A percentile compares a stretch with the other conserved stretches of the same genome.
phyloP scores from a whole-genome alignment of 2,329 filamentous ascomycete genomes.

The Mollisia scopiformis region DNA sequence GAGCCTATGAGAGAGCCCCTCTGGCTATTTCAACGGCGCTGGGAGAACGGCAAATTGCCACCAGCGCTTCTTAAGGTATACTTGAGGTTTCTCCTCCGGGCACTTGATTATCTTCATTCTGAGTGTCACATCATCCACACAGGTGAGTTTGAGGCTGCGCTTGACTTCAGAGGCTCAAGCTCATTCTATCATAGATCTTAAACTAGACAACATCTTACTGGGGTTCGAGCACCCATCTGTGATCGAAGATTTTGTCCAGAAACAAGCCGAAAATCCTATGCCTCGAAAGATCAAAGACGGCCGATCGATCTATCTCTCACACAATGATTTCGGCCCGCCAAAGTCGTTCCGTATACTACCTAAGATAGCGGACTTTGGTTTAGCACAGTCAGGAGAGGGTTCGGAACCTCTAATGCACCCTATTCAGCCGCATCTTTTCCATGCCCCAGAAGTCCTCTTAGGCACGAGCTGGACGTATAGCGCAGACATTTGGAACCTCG shows the following conservation, averaged over 20 bases:
- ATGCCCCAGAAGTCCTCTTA: conserved; percentile 92
- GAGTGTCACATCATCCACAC: conserved; percentile 22
- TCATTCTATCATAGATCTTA: conserved; percentile 27
- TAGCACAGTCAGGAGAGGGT: conserved; percentile 18
- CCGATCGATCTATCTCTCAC: conserved; percentile 23
- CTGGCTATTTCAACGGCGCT: conserved; percentile 11
- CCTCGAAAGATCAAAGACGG: conserved; percentile 21
- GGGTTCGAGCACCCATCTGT: conserved; percentile 21
- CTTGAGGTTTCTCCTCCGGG: conserved; percentile 11
- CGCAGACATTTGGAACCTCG: conserved; percentile 98
- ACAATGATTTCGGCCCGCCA: conserved; percentile 24
- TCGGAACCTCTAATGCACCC: conserved; percentile 69
- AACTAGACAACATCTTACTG: conserved; percentile 25
- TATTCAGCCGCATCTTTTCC: conserved; percentile 96
- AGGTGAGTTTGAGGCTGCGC: no score
- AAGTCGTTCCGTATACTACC: conserved; percentile 17
- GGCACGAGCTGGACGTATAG: conserved; percentile 96
- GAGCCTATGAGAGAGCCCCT: conserved; percentile 19
- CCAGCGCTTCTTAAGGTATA: conserved; percentile 18
- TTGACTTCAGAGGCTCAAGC: no score
- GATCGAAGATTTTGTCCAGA: conserved; percentile 19
- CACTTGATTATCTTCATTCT: conserved; percentile 21
- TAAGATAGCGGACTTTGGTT: conserved; percentile 92
- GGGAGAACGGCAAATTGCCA: conserved; percentile 4
- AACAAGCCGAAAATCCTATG: conserved; percentile 22